These are phyloP conservation scores for Myriosclerotinia duriaeana DNA, from an alignment of 2,329 filamentous ascomycete genomes.

Conservation along the genomic window DNA sequence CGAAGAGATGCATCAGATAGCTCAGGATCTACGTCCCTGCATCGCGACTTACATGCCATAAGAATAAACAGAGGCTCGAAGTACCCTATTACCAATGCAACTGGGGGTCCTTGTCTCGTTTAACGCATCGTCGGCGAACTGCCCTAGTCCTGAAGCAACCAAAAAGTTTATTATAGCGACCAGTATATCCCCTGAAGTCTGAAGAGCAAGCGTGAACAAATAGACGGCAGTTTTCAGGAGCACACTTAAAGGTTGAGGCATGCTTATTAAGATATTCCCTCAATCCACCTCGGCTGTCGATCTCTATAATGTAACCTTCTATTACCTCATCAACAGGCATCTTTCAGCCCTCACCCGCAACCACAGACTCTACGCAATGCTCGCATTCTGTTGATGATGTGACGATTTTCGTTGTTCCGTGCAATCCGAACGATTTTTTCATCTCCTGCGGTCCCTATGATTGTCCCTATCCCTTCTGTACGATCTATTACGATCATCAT, in stretches of 20 bases:
- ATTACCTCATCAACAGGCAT: neutral
- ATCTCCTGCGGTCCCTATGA: slow-evolving; percentile 31
- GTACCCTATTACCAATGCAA: too few relatives aligned
- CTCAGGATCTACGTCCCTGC: too few relatives aligned
- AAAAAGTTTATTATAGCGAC: too few relatives aligned
- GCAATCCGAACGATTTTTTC: slow-evolving; percentile 13
- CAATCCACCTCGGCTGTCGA: neutral
- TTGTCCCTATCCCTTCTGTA: slow-evolving; percentile 35
- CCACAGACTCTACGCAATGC: neutral
- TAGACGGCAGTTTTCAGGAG: too few relatives aligned
- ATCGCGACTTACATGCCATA: too few relatives aligned
- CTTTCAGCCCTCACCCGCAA: neutral
- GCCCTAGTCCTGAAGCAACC: too few relatives aligned
- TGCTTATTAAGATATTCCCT: neutral
- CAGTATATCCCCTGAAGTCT: too few relatives aligned
- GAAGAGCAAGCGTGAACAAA: too few relatives aligned
- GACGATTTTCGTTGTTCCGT: slow-evolving; percentile 6
- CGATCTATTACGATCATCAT: slow-evolving; percentile 26
- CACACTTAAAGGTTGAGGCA: neutral
- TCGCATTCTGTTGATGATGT: neutral
- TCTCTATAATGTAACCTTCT: neutral
- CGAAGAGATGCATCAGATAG: too few relatives aligned
- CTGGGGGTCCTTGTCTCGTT: too few relatives aligned
- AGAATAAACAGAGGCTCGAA: too few relatives aligned
- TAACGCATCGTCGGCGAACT: too few relatives aligned